Evolutionary conservation across 1,139 yeast genomes (phyloP).

Genomic region (Debaryomyces subglobosus): DNA sequence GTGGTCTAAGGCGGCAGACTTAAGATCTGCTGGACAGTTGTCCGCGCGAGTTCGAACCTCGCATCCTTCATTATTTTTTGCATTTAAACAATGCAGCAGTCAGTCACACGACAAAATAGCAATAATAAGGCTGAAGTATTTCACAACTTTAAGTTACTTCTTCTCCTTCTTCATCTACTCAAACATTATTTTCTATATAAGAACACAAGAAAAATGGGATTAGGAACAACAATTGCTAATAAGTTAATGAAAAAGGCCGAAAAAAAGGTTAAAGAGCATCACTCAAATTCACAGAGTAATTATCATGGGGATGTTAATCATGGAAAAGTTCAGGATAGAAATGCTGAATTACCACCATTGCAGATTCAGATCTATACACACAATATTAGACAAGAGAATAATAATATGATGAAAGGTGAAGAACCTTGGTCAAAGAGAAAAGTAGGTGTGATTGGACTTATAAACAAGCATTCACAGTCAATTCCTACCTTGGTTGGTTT

Average conservation of each 20-base stretch:
- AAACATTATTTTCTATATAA: background rate
- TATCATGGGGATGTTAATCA: slow-evolving; percentile 3
- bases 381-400: slow-evolving; percentile 46
- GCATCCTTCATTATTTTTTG: slow-evolving; percentile 67
- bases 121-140: background rate
- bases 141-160: background rate
- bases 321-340: slow-evolving; percentile 11
- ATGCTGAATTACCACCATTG: slow-evolving; percentile 15
- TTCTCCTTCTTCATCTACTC: background rate
- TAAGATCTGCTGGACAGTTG: slow-evolving; percentile 48
- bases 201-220: slow-evolving; percentile 7
- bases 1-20: slow-evolving; percentile 56
- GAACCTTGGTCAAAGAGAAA: slow-evolving; percentile 40
- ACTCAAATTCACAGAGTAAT: slow-evolving; percentile 3
- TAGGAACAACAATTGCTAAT: slow-evolving; percentile 10
- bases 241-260: slow-evolving; percentile 11
- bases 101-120: slow-evolving; percentile 6
- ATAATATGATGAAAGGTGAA: slow-evolving; percentile 28
- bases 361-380: slow-evolving; percentile 42
- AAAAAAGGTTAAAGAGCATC: slow-evolving; percentile 9
- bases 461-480: slow-evolving; percentile 24
- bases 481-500: slow-evolving; percentile 38
- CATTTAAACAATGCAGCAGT: background rate
- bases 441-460: slow-evolving; percentile 32
- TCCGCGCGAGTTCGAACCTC: slow-evolving; percentile 90